Conservation (phyloP, 495 filamentous ascomycete genomes). For the Emericellopsis terricola region DNA sequence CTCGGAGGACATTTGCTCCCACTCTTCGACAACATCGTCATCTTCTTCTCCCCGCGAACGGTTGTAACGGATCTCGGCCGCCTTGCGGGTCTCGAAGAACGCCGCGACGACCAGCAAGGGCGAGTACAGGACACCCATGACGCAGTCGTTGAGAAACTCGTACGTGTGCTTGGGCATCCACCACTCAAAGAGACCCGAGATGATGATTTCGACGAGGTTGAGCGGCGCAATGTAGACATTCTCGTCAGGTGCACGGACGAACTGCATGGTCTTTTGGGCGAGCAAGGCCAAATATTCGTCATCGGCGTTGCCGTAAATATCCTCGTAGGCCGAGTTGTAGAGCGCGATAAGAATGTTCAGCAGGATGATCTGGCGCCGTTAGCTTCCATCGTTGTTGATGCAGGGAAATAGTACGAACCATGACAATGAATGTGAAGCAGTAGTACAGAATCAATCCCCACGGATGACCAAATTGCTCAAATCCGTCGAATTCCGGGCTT, state of each 20-base stretch:
- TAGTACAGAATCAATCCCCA: slow-evolving; percentile 89
- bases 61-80: slow-evolving; percentile 49
- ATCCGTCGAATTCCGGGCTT: slow-evolving; percentile 76
- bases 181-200: slow-evolving; percentile 76
- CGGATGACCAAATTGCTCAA: slow-evolving; percentile 54
- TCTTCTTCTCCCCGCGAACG: slow-evolving; percentile 70
- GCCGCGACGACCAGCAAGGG: slow-evolving; percentile 71
- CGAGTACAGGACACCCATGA: slow-evolving; percentile 77
- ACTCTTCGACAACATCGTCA: slow-evolving; percentile 76
- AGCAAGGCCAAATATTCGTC: slow-evolving; percentile 91
- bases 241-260: slow-evolving; percentile 90
- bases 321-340: slow-evolving; percentile 90
- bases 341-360: slow-evolving; percentile 91
- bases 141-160: slow-evolving; percentile 60
- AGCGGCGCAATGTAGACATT: slow-evolving; percentile 95
- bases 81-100: slow-evolving; percentile 51
- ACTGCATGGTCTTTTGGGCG: slow-evolving; percentile 83
- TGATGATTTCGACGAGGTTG: slow-evolving; percentile 80
- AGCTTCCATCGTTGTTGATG: too few species aligned
- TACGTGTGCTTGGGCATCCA: slow-evolving; percentile 60
- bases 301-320: slow-evolving; percentile 84
- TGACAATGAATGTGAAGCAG: slow-evolving; percentile 91
- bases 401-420: slow-evolving; percentile 35
- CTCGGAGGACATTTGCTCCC: slow-evolving; percentile 63
- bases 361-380: slow-evolving; percentile 33